phyloP scores from a whole-genome alignment of 345 rosid species.

The Dipteronia sinensis region DNA sequence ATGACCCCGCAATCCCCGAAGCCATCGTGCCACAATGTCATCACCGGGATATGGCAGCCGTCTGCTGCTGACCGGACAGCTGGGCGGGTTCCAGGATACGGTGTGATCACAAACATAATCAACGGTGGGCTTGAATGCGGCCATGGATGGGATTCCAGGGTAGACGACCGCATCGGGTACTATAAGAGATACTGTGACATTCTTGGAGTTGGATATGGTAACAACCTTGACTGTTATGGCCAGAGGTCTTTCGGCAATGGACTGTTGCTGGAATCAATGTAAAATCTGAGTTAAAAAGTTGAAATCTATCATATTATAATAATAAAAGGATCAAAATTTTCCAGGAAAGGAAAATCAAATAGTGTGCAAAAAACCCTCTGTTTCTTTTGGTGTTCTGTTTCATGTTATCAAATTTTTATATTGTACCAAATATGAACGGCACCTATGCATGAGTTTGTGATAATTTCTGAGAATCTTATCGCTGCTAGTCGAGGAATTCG shows the following conservation, averaged over 20 bases:
- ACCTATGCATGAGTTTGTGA: too few relatives aligned
- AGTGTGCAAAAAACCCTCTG: too few relatives aligned
- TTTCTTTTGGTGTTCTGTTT: too few relatives aligned
- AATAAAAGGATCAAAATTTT: neutral
- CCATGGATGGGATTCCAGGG: slow-evolving; percentile 38
- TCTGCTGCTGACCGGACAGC: slow-evolving; percentile 41
- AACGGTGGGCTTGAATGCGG: slow-evolving; percentile 74
- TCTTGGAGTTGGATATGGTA: slow-evolving; percentile 47
- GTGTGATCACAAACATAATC: slow-evolving; percentile 59
- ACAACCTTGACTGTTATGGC: slow-evolving; percentile 60
- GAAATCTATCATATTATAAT: neutral
- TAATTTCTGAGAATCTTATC: too few relatives aligned
- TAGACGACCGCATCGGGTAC: slow-evolving; percentile 56
- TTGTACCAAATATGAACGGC: too few relatives aligned
- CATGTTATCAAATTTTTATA: too few relatives aligned
- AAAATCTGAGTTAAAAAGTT: neutral
- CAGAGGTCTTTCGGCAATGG: slow-evolving; percentile 48
- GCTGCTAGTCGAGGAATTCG: too few relatives aligned
- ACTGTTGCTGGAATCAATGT: slow-evolving; percentile 26
- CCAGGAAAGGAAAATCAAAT: too few relatives aligned
- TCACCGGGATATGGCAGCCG: slow-evolving; percentile 45
- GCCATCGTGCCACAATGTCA: slow-evolving; percentile 68
- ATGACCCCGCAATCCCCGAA: slow-evolving; percentile 61
- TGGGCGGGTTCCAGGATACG: slow-evolving; percentile 52
- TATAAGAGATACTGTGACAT: slow-evolving; percentile 60